These are phyloP conservation scores for Alternaria sp. DNA, from an alignment of 2,329 filamentous ascomycete species.

Conservation along the genomic window DNA sequence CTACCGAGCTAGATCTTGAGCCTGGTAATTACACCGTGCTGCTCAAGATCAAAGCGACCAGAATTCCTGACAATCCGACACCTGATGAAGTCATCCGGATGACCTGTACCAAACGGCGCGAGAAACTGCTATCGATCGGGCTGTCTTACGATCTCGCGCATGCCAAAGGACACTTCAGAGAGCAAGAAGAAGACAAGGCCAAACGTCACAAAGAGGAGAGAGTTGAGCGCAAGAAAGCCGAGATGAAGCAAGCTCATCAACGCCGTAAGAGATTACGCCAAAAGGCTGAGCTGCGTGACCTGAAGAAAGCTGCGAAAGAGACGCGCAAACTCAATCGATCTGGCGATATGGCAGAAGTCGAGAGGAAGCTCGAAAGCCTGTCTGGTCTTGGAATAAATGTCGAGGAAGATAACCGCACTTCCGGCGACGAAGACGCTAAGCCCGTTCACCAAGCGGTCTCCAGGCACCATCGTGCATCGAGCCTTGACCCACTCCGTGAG, in stretches of 20 bases:
- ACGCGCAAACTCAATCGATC: slow-evolving; percentile 29
- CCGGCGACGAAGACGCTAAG: slow-evolving; percentile 40
- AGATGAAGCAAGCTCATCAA: slow-evolving; percentile 48
- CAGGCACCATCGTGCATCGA: slow-evolving; percentile 38
- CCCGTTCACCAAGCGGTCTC: slow-evolving; percentile 36
- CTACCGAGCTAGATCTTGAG: slow-evolving; percentile 76
- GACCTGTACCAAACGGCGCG: slow-evolving; percentile 67
- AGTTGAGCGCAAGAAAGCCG: slow-evolving; percentile 43
- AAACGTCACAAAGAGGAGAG: slow-evolving; percentile 49
- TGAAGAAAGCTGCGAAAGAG: slow-evolving; percentile 47
- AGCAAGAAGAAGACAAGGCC: slow-evolving; percentile 57
- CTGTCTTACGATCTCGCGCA: slow-evolving; percentile 74
- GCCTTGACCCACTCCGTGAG: slow-evolving; percentile 35
- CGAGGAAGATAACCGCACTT: slow-evolving; percentile 39
- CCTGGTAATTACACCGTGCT: slow-evolving; percentile 77
- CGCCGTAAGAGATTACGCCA: slow-evolving; percentile 45
- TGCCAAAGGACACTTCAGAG: slow-evolving; percentile 65
- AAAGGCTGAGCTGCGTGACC: slow-evolving; percentile 46
- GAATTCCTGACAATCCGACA: slow-evolving; percentile 57
- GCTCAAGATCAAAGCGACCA: slow-evolving; percentile 74
- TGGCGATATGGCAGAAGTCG: slow-evolving; percentile 35
- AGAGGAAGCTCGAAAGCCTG: slow-evolving; percentile 36
- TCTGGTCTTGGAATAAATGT: slow-evolving; percentile 44
- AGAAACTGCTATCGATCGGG: slow-evolving; percentile 76
- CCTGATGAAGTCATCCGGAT: slow-evolving; percentile 73